Evolutionary conservation across 1,284 basidiomycete genomes (phyloP), one percentile per base, ranked within the genome.

Genomic region (Sporisorium graminicola): DNA sequence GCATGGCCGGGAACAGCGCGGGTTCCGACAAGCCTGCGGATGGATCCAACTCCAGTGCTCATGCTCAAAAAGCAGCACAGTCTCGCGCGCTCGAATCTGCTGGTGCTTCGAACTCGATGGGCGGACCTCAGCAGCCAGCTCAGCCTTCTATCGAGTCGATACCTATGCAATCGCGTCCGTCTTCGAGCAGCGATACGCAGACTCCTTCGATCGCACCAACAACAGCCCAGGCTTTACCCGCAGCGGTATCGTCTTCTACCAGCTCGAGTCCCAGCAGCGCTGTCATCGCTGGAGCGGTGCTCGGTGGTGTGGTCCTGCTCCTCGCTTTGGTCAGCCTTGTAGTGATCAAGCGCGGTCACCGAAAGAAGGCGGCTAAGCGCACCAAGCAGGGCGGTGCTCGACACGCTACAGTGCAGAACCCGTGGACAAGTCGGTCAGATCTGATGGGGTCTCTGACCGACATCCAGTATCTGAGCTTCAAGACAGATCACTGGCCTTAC

Each of bases 221-320:
- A 20, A 22, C n/a, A n/a, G 3, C 46, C 12, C 46, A 49, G 12
- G 1, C 26, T 5, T 6, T 22, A 1, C 27, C 35, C 2, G 31
- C 37, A 13, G 20, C 16, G 16, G 9, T 27, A 16, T 20, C 33
- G 10, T 18, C 31, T 10, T 18, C 10, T 12, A 20, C 24, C 6
- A 29, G 18, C 6, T 13, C 59, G 13, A 62, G 27, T 20, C 59
- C 55, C 1, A 68, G 24, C 35, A 46, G 51, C 18, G 22, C 51
- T 16, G 37, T 58, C 9, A 31, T 68, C 7, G 55, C 52, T 22
- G 61, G 49, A 22, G 57, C 53, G 1, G 58, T 43, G 9, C n/a
- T 57, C 13, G 53, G 56, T 8, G 58, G 58, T 0, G 20, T 60
- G 2, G 40, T 70, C 12, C 33, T 70, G 8, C 14, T 70, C 2